Evolutionary conservation across 768 basidiomycete genomes (phyloP).

Genomic region (Tulasnella sp.): DNA sequence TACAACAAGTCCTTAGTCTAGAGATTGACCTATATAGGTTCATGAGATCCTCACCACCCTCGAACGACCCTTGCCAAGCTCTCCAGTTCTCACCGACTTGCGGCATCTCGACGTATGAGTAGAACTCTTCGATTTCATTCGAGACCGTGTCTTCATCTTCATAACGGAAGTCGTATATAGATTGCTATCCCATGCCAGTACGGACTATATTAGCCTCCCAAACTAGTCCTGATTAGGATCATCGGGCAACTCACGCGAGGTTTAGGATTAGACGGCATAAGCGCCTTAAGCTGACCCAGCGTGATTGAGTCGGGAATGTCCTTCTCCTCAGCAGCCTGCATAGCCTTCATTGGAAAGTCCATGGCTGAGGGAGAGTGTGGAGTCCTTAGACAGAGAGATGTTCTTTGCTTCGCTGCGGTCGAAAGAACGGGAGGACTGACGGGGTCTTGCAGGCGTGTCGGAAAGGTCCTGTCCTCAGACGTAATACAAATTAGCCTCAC

Average conservation of each 20-base stretch:
- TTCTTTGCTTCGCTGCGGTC: too few relatives aligned
- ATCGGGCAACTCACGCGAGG: conserved; percentile 20
- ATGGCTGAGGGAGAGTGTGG: neutral
- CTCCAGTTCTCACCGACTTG: conserved; percentile 79
- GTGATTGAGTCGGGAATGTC: conserved; percentile 23
- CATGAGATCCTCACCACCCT: conserved; percentile 48
- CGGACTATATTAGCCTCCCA: neutral
- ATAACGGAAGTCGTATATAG: conserved; percentile 83
- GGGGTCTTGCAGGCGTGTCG: too few relatives aligned
- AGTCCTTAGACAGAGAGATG: too few relatives aligned
- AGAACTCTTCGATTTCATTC: conserved; percentile 96
- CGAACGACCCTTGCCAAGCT: conserved; percentile 78
- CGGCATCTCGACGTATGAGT: conserved; percentile 91
- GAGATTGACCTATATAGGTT: conserved; percentile 2
- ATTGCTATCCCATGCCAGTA: conserved; percentile 41
- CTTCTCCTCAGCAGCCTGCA: conserved; percentile 14
- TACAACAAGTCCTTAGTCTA: conserved; percentile 21
- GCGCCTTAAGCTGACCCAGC: conserved; percentile 25
- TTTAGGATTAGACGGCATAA: conserved; percentile 21
- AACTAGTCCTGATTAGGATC: neutral
- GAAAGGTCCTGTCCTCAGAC: too few relatives aligned
- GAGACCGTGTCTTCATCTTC: conserved; percentile 94
- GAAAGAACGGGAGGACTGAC: too few relatives aligned
- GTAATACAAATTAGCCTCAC: too few relatives aligned
- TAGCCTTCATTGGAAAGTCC: conserved; percentile 4